These are phyloP conservation scores for Colletotrichum eremochloae DNA, from an alignment of 2,329 filamentous ascomycete species.

Conservation along the genomic window DNA sequence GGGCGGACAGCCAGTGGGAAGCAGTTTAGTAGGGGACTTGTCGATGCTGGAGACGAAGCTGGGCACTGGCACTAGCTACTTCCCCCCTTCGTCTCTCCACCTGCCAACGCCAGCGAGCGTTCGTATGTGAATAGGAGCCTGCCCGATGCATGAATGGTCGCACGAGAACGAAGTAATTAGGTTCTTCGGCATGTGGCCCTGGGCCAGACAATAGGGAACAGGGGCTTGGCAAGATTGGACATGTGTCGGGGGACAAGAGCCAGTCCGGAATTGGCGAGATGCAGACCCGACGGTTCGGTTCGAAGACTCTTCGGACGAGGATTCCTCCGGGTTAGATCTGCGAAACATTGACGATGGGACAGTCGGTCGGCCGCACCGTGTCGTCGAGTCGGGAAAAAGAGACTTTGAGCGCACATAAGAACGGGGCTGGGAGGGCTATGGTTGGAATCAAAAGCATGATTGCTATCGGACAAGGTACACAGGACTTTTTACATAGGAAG, in stretches of 20 bases:
- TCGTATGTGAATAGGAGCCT: slow-evolving; percentile 20
- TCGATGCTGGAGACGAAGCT: neutral
- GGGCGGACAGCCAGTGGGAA: neutral
- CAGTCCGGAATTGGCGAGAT: slow-evolving; percentile 22
- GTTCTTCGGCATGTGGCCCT: slow-evolving; percentile 33
- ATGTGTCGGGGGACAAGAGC: slow-evolving; percentile 2
- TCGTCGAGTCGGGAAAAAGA: neutral
- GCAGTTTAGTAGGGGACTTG: neutral
- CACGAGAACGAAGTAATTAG: slow-evolving; percentile 10
- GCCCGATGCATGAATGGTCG: slow-evolving; percentile 27
- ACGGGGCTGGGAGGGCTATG: neutral
- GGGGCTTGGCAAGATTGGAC: slow-evolving; percentile 17
- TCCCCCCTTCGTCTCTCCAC: neutral
- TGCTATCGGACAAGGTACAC: neutral
- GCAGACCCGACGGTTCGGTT: slow-evolving; percentile 45
- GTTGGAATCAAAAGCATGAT: neutral
- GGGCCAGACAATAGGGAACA: slow-evolving; percentile 38
- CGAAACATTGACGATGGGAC: slow-evolving; percentile 22
- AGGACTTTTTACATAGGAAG: slow-evolving; percentile 8
- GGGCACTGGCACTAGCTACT: neutral
- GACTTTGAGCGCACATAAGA: slow-evolving; percentile 7
- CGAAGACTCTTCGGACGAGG: slow-evolving; percentile 41
- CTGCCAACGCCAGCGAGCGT: neutral
- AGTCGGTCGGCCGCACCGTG: neutral
- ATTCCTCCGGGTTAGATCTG: slow-evolving; percentile 28